Base-by-base conservation (phyloP, 148 eudicot genomes). In the Euryodendron excelsum region DNA sequence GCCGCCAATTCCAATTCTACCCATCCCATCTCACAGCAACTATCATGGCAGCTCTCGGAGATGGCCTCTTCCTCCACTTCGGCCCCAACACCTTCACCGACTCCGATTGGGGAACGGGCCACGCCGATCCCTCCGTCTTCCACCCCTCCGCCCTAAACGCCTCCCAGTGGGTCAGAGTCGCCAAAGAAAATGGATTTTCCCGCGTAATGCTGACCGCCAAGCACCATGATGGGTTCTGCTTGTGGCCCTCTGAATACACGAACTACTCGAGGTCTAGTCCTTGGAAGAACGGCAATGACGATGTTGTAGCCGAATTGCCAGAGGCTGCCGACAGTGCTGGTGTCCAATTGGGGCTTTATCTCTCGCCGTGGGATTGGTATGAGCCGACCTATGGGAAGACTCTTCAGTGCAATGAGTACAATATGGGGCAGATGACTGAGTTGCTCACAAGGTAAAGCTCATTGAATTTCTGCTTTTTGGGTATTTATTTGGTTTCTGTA, bases 321-420 rank as follows among this genome's bases (percentile, higher is more conserved):
- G 73, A 59, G n/a, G 92, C 93, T 30, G 96, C 92, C 18, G 69
- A 20, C 4, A 73, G 65, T 39, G 81, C 53, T 41, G 96, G 96
- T 0, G 34, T 93, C 50, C 76, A 87, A 20, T 76, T 93, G 82
- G 98, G 96, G 53, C 48, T 93, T 56, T 93, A 93, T 79, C 85
- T 93, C 9, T 93, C 98, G 31, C 98, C 98, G 36, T 93, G 98
- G 98, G 98, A 93, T 74, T 78, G 98, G 27, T 96, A 93, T 74
- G 96, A 93, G 69, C 17, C 70, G 3, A 61, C 28, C 36, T 93
- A 88, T 82, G 98, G 98, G 64, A 82, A 83, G 77, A 90, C 93
- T 20, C 10, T 82, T 23, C 90, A 88, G 84, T 93, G 91, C 61
- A 93, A 93, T 83, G 91, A 93, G 82, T 86, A 76, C 74, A 91